These are phyloP conservation scores for Populus simonii DNA, from an alignment of 345 rosid species.

Conservation along the genomic window DNA sequence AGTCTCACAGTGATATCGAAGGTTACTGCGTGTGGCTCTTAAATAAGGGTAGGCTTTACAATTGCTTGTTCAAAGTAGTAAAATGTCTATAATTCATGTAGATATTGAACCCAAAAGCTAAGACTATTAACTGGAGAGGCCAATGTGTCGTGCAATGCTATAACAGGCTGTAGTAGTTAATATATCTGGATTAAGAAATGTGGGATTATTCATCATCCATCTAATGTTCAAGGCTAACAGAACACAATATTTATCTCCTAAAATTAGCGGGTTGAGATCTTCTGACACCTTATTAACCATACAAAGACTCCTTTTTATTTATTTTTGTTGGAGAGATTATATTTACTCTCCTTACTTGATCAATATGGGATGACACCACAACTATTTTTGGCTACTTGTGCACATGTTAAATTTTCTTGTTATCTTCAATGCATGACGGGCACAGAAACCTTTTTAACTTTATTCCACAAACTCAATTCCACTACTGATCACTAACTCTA, in stretches of 20 bases:
- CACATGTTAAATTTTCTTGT: not conserved
- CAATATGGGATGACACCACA: not conserved
- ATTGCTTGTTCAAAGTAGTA: not conserved
- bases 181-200: not conserved
- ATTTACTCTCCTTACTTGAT: not conserved
- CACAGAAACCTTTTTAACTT: not conserved
- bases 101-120: not conserved
- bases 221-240: not conserved
- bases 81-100: not conserved
- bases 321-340: no score
- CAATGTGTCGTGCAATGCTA: not conserved
- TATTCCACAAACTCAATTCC: not conserved
- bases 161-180: not conserved
- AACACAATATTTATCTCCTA: no score
- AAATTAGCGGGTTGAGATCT: no score
- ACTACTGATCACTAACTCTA: slow-evolving; percentile 49
- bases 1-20: not conserved
- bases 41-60: not conserved
- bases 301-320: not conserved
- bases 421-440: not conserved
- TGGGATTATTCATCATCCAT: not conserved
- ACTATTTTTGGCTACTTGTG: not conserved
- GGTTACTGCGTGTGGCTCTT: not conserved
- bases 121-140: not conserved
- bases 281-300: no score